Evolutionary conservation across 129 eudicot species (phyloP).

Genomic region (sunflower (Helianthus annuus)): DNA sequence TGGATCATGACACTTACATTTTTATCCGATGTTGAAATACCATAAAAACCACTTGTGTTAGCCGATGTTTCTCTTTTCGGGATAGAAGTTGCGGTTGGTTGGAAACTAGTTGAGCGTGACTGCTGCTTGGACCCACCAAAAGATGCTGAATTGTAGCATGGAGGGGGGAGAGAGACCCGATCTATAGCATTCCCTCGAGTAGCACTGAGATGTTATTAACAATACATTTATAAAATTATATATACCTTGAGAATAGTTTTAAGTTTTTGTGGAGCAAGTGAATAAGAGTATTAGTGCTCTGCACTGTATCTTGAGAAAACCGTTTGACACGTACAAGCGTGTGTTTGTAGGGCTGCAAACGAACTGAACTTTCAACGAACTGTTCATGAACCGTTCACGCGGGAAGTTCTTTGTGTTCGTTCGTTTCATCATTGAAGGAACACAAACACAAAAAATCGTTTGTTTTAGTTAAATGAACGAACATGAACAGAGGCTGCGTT

Average conservation of each 20-base stretch:
- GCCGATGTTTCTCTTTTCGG: constrained; percentile 27
- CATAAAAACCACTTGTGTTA: constrained; percentile 27
- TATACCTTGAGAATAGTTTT: background rate
- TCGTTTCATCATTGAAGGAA: too few species aligned
- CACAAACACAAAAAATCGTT: too few species aligned
- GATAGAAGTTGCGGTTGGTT: constrained; percentile 50
- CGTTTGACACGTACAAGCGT: too few species aligned
- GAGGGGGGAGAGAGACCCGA: constrained; percentile 85
- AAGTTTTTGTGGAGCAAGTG: too few species aligned
- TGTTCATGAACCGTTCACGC: too few species aligned
- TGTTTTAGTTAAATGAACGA: too few species aligned
- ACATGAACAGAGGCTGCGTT: too few species aligned
- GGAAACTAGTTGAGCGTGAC: constrained; percentile 50
- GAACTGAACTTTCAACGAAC: too few species aligned
- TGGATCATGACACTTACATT: constrained; percentile 41
- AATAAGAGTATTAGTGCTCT: too few species aligned
- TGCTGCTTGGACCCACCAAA: constrained; percentile 57
- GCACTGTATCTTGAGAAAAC: too few species aligned
- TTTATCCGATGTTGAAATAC: constrained; percentile 49
- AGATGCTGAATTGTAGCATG: constrained; percentile 56
- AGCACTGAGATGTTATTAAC: constrained; percentile 37
- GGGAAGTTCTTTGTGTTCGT: too few species aligned
- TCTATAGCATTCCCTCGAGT: constrained; percentile 61
- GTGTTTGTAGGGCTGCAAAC: too few species aligned
- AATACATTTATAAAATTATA: background rate